Base-by-base conservation (phyloP, 2,329 filamentous ascomycete species). In the Aspergillus carbonarius region DNA sequence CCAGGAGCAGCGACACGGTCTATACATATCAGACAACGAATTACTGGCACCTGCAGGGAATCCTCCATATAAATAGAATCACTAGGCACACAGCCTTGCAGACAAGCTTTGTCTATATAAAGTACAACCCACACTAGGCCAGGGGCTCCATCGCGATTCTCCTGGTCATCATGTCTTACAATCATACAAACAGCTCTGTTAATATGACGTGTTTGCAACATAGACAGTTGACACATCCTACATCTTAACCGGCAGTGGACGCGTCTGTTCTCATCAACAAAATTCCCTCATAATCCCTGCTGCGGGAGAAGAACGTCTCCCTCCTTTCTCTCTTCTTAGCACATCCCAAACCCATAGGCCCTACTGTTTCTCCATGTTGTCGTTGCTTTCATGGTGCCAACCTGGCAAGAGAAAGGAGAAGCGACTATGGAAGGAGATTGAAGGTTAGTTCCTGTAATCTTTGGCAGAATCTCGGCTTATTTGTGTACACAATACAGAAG, bases 361-460 rank as follows among this genome's bases (percentile, higher is more conserved):
- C 9, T 30, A 39, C 23, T n/a, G 13, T 52, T 17, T 57, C 47
- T 17, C 55, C 56, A 63, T 62, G 61, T 23, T 60, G 20, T 54
- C 50, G 35, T 25, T 59, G 23, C 37, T 63, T 49, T 30, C 54
- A 35, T 47, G 61, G 20, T 65, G 58, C 20, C 39, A 48, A 47
- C 54, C 57, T n/a, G 54, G 17, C 13, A 52, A 58, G 32, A 62
- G 55, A 20, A 63, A 58, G 30, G 58, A 65, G 40, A 42, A 27
- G 34, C 54, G 59, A 46, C 50, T 55, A 44, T 66, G 68, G 66
- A 62, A 61, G 42, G 56, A 68, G 34, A 69, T 70, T 13, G 66
- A 70, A 64, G 63, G 68, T 68, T 35, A 17, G 59, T 53, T 34
- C 32, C 17, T 49, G 17, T 20, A 47, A 23, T 3, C 8, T 4